Evolutionary conservation across 345 rosid species (phyloP).

Genomic region (Pugionium cornutum): DNA sequence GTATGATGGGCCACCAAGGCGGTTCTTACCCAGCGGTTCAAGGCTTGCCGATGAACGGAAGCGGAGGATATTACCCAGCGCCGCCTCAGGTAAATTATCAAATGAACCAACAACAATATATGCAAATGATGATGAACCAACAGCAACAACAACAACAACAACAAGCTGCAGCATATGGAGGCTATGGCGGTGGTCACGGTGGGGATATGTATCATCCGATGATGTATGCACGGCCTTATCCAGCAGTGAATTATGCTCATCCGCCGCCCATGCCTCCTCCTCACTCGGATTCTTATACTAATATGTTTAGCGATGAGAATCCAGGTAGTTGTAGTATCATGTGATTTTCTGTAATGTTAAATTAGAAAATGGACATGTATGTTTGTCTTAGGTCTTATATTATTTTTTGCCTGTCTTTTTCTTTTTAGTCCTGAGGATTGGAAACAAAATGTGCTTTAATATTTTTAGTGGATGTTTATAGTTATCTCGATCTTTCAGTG

Average conservation of each 20-base stretch:
- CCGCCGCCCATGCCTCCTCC: conserved; percentile 59
- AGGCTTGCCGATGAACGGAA: conserved; percentile 75
- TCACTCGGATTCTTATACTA: conserved; percentile 56
- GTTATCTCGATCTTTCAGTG: conserved; percentile 3
- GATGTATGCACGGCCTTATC: conserved; percentile 76
- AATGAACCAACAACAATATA: conserved; percentile 57
- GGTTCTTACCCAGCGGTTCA: conserved; percentile 63
- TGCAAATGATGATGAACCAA: conserved; percentile 47
- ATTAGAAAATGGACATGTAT: conserved; percentile 30
- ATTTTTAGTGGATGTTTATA: conserved; percentile 42
- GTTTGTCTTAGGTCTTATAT: conserved; percentile 30
- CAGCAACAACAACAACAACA: conserved; percentile 34
- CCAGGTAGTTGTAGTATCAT: conserved; percentile 80
- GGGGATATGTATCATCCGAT: conserved; percentile 75
- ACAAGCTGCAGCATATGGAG: conserved; percentile 51
- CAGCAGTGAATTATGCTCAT: conserved; percentile 56
- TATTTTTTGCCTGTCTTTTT: conserved; percentile 15
- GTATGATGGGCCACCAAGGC: conserved; percentile 39
- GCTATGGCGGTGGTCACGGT: conserved; percentile 74
- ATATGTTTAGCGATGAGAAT: conserved; percentile 90
- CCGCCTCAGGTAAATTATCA: conserved; percentile 46
- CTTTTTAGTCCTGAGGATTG: conserved; percentile 10
- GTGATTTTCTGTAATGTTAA: conserved; percentile 48
- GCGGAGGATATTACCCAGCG: conserved; percentile 37
- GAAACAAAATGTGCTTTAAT: conserved; percentile 37